Evolutionary conservation across 208 protist species (phyloP), one percentile per base, ranked within the genome.

Genomic region (Naegleria lovaniensis): DNA sequence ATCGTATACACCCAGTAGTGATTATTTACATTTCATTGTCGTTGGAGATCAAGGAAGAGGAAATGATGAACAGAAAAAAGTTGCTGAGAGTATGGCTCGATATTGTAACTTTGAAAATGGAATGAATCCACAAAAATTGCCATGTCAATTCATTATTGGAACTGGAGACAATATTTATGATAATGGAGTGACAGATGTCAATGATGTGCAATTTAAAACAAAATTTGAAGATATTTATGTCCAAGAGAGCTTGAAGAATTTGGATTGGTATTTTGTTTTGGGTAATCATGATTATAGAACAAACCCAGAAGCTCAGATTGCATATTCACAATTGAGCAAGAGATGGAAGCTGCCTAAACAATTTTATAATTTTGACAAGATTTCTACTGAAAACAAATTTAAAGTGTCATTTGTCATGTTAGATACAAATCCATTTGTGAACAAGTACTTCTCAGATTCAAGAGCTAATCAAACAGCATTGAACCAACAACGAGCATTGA

Each of bases 121-220:
- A 15, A 67, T 29, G 55, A 29, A 67, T 67, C 22, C 19, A 29
- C 55, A 67, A 19, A 67, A 29, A 48, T 48, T 48, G 43, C 43
- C 55, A 67, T 90, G 58, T 58, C 40, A 91, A 15, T 93, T 93
- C 85, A 67, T 93, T n/a, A 38, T 92, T 13, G 39, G 38, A 36
- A 59, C 91, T n/a, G 92, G 92, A 67, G 92, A 93, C 40, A 93
- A 92, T 83, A 92, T 93, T 85, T 93, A 93, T 51, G n/a, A 91
- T 22, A 55, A 76, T 88, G 93, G 93, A 59, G 92, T 94, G 19
- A 83, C 41, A 29, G 22, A 36, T 75, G 33, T 92, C 11, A n/a
- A 92, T 67, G 93, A 94, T 79, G 41, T 48, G 36, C 90, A 90
- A 36, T 93, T 87, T 39, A 93, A 92, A 33, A 88, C 58, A 5